A percentile compares a stretch with the other conserved stretches of the same genome.
phyloP scores from a whole-genome alignment of 2,329 filamentous ascomycete species.

The Cadophora malorum region DNA sequence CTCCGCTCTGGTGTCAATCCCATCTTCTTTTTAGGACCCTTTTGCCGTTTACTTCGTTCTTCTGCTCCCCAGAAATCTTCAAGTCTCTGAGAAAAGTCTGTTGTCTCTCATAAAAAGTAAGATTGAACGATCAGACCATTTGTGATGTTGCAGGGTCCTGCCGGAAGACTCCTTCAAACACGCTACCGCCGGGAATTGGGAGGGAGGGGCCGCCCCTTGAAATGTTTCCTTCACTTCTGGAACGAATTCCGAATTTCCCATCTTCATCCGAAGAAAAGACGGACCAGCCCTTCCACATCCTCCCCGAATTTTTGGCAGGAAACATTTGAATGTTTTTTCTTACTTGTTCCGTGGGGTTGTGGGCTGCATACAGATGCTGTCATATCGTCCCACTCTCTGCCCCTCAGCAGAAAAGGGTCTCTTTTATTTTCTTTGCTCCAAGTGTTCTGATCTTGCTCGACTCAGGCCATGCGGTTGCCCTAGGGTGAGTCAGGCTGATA shows the following conservation, averaged over 20 bases:
- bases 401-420: constrained; percentile 5
- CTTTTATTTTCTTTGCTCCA: not conserved
- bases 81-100: not conserved
- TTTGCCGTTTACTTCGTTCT: not conserved
- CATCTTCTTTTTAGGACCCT: not conserved
- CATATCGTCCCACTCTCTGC: not conserved
- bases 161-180: constrained; percentile 33
- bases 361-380: not conserved
- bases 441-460: not conserved
- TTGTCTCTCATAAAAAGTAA: constrained; percentile 25
- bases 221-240: constrained; percentile 9
- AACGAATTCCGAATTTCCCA: constrained; percentile 16
- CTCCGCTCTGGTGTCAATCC: not conserved
- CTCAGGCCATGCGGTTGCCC: not conserved
- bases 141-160: constrained; percentile 21
- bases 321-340: not conserved
- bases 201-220: constrained; percentile 18
- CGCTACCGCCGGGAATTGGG: constrained; percentile 30
- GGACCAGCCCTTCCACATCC: not conserved
- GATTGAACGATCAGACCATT: constrained; percentile 29
- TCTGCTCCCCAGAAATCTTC: not conserved
- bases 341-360: not conserved
- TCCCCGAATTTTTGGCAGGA: not conserved
- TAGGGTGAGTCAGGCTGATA: constrained; percentile 29
- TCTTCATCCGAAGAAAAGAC: constrained; percentile 14